Conservation (phyloP, 192 early-diverging fungal genomes). For the Linnemannia elongata region DNA sequence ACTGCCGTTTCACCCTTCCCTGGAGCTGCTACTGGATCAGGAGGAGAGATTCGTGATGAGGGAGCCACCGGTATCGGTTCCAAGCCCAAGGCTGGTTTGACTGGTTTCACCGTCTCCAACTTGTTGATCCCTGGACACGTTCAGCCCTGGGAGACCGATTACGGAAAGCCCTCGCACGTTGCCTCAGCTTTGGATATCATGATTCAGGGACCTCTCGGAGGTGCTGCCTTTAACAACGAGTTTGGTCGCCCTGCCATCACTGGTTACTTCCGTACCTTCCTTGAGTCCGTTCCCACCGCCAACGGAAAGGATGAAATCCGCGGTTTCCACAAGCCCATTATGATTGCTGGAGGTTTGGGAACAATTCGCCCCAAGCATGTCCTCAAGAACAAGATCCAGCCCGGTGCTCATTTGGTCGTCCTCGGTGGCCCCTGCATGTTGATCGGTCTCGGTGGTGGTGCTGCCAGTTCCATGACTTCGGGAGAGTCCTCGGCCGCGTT, state of each 20-base stretch:
- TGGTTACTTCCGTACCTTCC: slow-evolving; percentile 98
- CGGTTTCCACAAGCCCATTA: slow-evolving; percentile 99
- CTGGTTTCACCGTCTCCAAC: slow-evolving; percentile 96
- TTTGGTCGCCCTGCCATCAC: slow-evolving; percentile 96
- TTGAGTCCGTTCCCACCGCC: slow-evolving; percentile 69
- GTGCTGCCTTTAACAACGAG: slow-evolving; percentile 99
- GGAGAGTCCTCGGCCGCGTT: slow-evolving; percentile 90
- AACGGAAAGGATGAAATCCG: slow-evolving; percentile 76
- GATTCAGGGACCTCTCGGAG: slow-evolving; percentile 97
- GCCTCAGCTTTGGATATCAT: slow-evolving; percentile 96
- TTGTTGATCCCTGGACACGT: slow-evolving; percentile 90
- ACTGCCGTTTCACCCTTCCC: slow-evolving; percentile 99
- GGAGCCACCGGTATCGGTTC: slow-evolving; percentile 97
- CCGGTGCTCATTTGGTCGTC: slow-evolving; percentile 87
- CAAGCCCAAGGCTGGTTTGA: slow-evolving; percentile 94
- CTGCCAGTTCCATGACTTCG: slow-evolving; percentile 94
- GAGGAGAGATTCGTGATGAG: slow-evolving; percentile 99
- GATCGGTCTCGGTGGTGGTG: slow-evolving; percentile 99
- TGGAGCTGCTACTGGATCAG: slow-evolving; percentile 97
- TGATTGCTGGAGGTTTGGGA: slow-evolving; percentile 98
- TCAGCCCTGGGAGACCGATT: slow-evolving; percentile 94
- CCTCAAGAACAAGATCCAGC: slow-evolving; percentile 86
- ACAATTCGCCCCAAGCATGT: slow-evolving; percentile 92
- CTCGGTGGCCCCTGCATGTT: slow-evolving; percentile 98
- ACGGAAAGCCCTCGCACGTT: slow-evolving; percentile 91